Conservation (phyloP, 208 protist species). For the Wallacemonas sp. region DNA sequence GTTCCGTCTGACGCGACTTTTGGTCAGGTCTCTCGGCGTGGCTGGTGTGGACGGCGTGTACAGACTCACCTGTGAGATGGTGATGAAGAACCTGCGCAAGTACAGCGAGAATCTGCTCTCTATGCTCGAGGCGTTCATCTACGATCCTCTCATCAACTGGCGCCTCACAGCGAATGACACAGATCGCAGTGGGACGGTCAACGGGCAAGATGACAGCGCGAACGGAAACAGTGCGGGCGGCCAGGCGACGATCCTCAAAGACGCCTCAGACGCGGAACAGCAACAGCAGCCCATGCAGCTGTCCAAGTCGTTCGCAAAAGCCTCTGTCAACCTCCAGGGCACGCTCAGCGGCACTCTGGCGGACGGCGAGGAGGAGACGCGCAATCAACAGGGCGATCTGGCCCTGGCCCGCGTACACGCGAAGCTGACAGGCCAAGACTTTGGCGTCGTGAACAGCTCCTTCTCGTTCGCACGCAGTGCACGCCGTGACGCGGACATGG, state of each 20-base stretch:
- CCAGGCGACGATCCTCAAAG: slow-evolving; percentile 7
- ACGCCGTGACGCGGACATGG: slow-evolving; percentile 36
- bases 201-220: background rate
- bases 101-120: slow-evolving; percentile 99
- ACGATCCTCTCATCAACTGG: slow-evolving; percentile 99
- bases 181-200: slow-evolving; percentile 22
- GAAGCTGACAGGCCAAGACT: slow-evolving; percentile 89
- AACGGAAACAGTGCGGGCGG: background rate
- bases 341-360: slow-evolving; percentile 12
- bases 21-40: slow-evolving; percentile 98
- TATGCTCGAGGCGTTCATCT: slow-evolving; percentile 99
- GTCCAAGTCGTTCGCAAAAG: slow-evolving; percentile 69
- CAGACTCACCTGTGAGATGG: slow-evolving; percentile 96
- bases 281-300: slow-evolving; percentile 72
- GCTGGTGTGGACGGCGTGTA: slow-evolving; percentile 99
- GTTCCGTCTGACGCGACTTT: slow-evolving; percentile 99
- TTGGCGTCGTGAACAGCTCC: slow-evolving; percentile 67
- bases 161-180: slow-evolving; percentile 83
- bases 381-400: slow-evolving; percentile 85
- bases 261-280: too few relatives aligned
- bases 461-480: slow-evolving; percentile 41
- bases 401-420: slow-evolving; percentile 83
- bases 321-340: background rate
- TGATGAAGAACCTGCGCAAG: slow-evolving; percentile 98
- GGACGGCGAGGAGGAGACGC: slow-evolving; percentile 62